phyloP scores from a whole-genome alignment of 768 basidiomycete genomes.

The Dacryopinax primogenitus region DNA sequence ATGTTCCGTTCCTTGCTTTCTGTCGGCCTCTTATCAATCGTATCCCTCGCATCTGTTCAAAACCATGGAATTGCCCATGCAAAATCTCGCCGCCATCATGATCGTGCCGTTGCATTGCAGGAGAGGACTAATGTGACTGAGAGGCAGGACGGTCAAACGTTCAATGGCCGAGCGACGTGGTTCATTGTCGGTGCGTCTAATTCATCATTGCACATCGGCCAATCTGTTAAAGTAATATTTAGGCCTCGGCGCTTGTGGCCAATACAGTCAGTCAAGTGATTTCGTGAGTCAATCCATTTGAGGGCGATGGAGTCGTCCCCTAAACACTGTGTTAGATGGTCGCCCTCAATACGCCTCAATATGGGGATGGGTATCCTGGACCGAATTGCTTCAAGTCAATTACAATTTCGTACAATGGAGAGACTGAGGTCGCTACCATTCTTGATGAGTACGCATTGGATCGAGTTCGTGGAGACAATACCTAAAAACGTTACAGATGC shows the following conservation, averaged over 20 bases:
- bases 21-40: neutral
- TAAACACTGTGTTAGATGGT: constrained; percentile 9
- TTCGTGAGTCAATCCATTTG: neutral
- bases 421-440: constrained; percentile 44
- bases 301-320: constrained; percentile 10
- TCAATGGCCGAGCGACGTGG: constrained; percentile 13
- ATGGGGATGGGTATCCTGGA: constrained; percentile 48
- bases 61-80: neutral
- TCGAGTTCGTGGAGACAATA: neutral
- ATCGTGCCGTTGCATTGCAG: neutral
- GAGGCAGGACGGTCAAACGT: neutral
- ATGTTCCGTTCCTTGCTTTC: neutral
- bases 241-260: constrained; percentile 17
- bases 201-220: neutral
- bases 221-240: neutral
- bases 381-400: constrained; percentile 50
- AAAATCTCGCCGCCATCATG: neutral
- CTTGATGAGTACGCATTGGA: constrained; percentile 34
- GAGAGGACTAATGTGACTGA: neutral
- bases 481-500: neutral
- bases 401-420: constrained; percentile 48
- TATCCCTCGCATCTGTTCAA: neutral
- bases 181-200: constrained; percentile 11
- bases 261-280: constrained; percentile 11
- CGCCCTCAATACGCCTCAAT: constrained; percentile 29